phyloP scores from a whole-genome alignment of 2,329 filamentous ascomycete genomes.

The Bipolaris zeicola region DNA sequence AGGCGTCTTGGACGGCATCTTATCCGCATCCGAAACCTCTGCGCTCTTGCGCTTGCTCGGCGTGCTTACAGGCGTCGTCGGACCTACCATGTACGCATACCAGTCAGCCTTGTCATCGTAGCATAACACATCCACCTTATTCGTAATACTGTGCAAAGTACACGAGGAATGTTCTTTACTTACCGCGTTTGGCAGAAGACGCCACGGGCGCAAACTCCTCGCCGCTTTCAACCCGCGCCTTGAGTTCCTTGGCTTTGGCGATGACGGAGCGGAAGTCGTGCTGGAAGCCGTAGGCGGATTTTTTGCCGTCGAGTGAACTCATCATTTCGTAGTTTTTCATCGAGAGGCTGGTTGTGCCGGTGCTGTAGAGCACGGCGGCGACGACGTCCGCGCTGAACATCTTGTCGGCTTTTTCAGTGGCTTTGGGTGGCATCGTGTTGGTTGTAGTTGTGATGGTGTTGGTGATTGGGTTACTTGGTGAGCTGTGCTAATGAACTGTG shows the following conservation, averaged over 20 bases:
- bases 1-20: constrained; percentile 11
- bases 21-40: constrained; percentile 8
- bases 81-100: neutral
- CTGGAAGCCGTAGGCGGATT: constrained; percentile 31
- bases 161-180: neutral
- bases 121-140: too few relatives aligned
- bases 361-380: constrained; percentile 31
- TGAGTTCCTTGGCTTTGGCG: constrained; percentile 37
- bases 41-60: constrained; percentile 16
- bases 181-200: constrained; percentile 33
- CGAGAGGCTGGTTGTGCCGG: constrained; percentile 25
- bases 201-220: constrained; percentile 32
- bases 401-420: constrained; percentile 16
- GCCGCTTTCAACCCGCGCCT: constrained; percentile 29
- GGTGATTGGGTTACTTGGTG: neutral
- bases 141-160: too few relatives aligned
- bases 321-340: constrained; percentile 36
- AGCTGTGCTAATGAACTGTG: too few relatives aligned
- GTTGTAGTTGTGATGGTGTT: neutral
- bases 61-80: constrained; percentile 5
- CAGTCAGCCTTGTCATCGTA: neutral
- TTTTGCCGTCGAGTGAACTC: constrained; percentile 33
- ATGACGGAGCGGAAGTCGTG: constrained; percentile 35
- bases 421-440: constrained; percentile 25
- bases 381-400: constrained; percentile 31